phyloP scores from a whole-genome alignment of 371 early-diverging fungal species.

The Haplosporangium sp. region DNA sequence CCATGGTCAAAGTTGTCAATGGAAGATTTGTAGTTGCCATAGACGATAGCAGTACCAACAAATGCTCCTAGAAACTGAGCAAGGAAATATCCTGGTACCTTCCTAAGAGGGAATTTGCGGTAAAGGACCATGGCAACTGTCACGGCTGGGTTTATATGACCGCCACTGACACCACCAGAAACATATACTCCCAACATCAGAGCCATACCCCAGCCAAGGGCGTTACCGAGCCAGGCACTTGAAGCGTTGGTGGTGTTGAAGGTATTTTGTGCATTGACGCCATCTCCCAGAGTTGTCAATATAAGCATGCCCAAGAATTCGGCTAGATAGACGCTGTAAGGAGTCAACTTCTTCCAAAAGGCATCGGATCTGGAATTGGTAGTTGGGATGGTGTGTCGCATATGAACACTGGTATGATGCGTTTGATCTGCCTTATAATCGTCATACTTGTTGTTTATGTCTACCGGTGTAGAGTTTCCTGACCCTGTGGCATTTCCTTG shows the following conservation, averaged over 20 bases:
- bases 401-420: no score
- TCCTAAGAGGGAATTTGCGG: constrained; percentile 69
- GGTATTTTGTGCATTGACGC: constrained; percentile 63
- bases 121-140: constrained; percentile 72
- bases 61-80: constrained; percentile 76
- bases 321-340: constrained; percentile 56
- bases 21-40: constrained; percentile 52
- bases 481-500: no score
- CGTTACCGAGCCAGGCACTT: constrained; percentile 19
- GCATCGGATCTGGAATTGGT: no score
- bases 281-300: constrained; percentile 71
- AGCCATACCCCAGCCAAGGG: no score
- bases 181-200: constrained; percentile 62
- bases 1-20: constrained; percentile 41
- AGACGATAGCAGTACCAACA: constrained; percentile 72
- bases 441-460: no score
- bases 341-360: no score
- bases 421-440: no score
- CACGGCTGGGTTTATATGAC: constrained; percentile 82
- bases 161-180: constrained; percentile 75
- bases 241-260: constrained; percentile 33
- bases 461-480: no score
- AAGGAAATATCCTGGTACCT: constrained; percentile 69
- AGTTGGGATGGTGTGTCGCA: no score
- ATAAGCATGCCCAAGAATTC: constrained; percentile 83